Percentiles rank a stretch among this genome's conserved stretches.
Conservation (phyloP, 208 protist genomes). For the Spongospora subterranea region DNA sequence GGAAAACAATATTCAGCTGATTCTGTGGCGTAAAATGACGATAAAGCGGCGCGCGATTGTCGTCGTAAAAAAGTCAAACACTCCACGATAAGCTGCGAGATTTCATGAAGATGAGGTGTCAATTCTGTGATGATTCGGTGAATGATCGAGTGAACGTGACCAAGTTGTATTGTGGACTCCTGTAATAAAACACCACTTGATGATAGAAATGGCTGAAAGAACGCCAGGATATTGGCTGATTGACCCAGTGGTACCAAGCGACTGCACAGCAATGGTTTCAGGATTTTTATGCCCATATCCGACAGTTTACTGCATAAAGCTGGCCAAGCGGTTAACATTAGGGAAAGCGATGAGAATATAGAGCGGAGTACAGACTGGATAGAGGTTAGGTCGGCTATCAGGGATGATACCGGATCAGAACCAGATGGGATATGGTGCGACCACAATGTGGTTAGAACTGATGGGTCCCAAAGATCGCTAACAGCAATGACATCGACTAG, state of each 20-base stretch:
- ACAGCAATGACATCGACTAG: not conserved
- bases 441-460: not conserved
- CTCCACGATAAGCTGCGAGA: not conserved
- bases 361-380: not conserved
- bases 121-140: not conserved
- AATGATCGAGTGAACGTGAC: not conserved
- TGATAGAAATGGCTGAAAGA: not conserved
- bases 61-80: not conserved
- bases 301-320: not conserved
- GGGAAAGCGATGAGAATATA: not conserved
- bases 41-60: not conserved
- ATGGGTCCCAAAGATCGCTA: not conserved
- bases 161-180: not conserved
- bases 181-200: not conserved
- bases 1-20: not conserved
- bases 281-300: not conserved
- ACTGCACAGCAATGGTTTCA: not conserved
- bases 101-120: not conserved
- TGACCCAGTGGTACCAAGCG: not conserved
- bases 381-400: not conserved
- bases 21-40: not conserved
- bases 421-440: not conserved
- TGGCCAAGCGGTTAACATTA: not conserved
- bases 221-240: not conserved
- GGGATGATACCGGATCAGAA: not conserved